phyloP scores from a whole-genome alignment of 306 rosid species.

The Dryas octopetala region DNA sequence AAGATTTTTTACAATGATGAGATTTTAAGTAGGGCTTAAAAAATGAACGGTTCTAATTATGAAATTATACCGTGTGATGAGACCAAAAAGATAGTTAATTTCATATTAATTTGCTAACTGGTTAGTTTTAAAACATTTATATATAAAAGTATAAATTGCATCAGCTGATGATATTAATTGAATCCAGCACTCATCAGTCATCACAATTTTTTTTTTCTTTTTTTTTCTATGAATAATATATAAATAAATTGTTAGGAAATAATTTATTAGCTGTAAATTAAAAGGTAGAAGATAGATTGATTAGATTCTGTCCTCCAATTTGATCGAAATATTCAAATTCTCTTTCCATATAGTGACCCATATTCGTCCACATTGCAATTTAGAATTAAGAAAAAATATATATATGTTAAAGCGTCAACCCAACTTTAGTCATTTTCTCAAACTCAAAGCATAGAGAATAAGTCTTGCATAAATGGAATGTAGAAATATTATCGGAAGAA shows the following conservation, averaged over 20 bases:
- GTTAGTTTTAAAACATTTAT: no score
- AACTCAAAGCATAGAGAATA: slow-evolving; percentile 42
- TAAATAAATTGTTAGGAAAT: neutral
- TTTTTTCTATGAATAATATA: no score
- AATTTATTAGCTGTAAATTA: slow-evolving; percentile 49
- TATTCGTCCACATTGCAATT: slow-evolving; percentile 45
- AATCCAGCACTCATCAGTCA: neutral
- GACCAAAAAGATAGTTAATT: no score
- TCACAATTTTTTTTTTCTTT: neutral
- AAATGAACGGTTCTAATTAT: no score
- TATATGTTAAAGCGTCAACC: slow-evolving; percentile 30
- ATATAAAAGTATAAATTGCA: no score
- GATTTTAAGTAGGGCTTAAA: no score
- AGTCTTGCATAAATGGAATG: slow-evolving; percentile 17
- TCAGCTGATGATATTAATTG: neutral
- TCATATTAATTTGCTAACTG: no score
- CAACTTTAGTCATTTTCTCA: slow-evolving; percentile 43
- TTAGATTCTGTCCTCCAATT: slow-evolving; percentile 58
- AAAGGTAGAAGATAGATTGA: slow-evolving; percentile 22
- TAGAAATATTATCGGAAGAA: neutral
- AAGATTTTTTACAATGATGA: no score
- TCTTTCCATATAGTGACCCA: slow-evolving; percentile 45
- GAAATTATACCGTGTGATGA: no score
- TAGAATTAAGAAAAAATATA: slow-evolving; percentile 24
- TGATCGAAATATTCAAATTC: slow-evolving; percentile 69